Evolutionary conservation across 2,329 filamentous ascomycete species (phyloP).

Genomic region (Corinectria fuckeliana): DNA sequence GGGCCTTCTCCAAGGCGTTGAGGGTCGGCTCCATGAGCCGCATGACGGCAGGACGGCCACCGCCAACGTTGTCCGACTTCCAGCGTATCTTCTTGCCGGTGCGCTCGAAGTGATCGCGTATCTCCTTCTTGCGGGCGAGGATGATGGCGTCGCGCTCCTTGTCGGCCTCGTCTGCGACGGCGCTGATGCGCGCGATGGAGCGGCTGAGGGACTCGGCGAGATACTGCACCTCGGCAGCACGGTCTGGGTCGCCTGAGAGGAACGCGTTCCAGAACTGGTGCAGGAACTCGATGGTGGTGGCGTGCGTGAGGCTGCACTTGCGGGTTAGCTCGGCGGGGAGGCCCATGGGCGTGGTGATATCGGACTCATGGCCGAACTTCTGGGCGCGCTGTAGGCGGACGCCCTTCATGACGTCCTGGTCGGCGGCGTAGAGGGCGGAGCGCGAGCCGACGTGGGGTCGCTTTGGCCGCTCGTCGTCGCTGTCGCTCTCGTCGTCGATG

Average conservation of each 20-base stretch:
- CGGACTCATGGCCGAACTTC: constrained; percentile 58
- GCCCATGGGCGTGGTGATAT: constrained; percentile 60
- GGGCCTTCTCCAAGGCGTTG: constrained; percentile 72
- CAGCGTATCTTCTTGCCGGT: constrained; percentile 78
- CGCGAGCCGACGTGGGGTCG: constrained; percentile 72
- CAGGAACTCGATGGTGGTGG: constrained; percentile 94
- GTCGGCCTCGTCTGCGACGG: constrained; percentile 82
- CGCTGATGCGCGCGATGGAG: constrained; percentile 78
- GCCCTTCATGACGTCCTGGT: constrained; percentile 70
- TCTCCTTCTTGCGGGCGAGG: constrained; percentile 70
- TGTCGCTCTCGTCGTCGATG: constrained; percentile 73
- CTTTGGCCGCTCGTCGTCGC: constrained; percentile 65
- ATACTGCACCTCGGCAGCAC: constrained; percentile 80
- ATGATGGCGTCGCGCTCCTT: constrained; percentile 72
- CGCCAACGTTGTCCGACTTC: constrained; percentile 71
- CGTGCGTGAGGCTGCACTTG: constrained; percentile 75
- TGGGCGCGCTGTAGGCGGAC: constrained; percentile 68
- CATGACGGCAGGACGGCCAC: constrained; percentile 77
- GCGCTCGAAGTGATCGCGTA: constrained; percentile 71
- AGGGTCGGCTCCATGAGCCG: constrained; percentile 78
- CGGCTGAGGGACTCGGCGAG: constrained; percentile 82
- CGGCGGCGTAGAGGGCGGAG: constrained; percentile 67
- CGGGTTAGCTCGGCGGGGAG: constrained; percentile 61
- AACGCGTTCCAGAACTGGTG: constrained; percentile 97
- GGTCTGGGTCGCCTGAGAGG: constrained; percentile 83